These are phyloP conservation scores for Hypoxylon perforatum DNA, from an alignment of 495 filamentous ascomycete species.

Conservation along the genomic window DNA sequence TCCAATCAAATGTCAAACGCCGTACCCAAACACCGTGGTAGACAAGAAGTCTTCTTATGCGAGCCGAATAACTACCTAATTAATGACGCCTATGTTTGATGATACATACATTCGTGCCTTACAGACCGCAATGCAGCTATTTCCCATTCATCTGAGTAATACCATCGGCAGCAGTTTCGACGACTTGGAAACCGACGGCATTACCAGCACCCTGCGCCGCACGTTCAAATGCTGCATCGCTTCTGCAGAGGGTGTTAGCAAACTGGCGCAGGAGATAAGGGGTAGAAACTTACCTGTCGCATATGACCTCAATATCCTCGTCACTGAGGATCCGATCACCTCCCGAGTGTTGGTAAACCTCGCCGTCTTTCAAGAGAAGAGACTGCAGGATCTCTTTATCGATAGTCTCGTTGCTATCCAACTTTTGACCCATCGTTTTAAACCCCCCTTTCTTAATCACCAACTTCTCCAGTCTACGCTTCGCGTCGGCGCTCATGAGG, in stretches of 20 bases:
- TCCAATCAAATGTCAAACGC: too few relatives aligned
- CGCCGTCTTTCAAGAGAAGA: constrained; percentile 71
- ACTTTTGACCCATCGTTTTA: constrained; percentile 68
- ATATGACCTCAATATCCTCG: constrained; percentile 79
- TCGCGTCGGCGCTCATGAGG: constrained; percentile 88
- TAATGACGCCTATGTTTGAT: constrained; percentile 18
- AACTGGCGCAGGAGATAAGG: neutral
- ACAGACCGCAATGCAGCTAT: constrained; percentile 7
- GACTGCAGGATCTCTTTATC: constrained; percentile 69
- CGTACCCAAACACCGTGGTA: too few relatives aligned
- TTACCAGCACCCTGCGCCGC: constrained; percentile 79
- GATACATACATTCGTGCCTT: constrained; percentile 4
- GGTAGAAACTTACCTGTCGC: constrained; percentile 61
- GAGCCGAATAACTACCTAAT: neutral
- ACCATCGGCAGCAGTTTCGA: constrained; percentile 68
- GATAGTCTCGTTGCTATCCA: constrained; percentile 59
- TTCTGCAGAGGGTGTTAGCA: constrained; percentile 57
- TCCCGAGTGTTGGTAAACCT: constrained; percentile 68
- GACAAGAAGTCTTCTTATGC: neutral
- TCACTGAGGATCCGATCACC: constrained; percentile 75
- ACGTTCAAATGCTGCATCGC: constrained; percentile 82
- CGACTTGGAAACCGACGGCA: constrained; percentile 71
- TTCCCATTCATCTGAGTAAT: constrained; percentile 50
- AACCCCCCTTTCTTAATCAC: constrained; percentile 94
- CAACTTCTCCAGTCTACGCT: constrained; percentile 92